Conservation (phyloP, 2,329 filamentous ascomycete genomes). For the Colletotrichum tropicicola region DNA sequence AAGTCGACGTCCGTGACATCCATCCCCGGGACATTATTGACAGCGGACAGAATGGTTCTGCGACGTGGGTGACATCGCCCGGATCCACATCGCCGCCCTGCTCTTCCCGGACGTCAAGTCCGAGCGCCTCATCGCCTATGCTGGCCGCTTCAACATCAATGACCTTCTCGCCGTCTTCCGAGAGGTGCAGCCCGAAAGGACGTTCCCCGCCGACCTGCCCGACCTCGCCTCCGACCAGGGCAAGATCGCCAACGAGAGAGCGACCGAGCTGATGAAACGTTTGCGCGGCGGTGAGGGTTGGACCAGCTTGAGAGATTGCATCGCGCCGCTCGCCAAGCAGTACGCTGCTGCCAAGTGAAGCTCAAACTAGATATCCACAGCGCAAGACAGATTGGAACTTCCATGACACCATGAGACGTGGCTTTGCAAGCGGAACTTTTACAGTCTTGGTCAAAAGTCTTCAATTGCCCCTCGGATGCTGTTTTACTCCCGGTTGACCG, state of each 20-base stretch:
- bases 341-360: not conserved
- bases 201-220: constrained; percentile 5
- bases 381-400: too few species aligned
- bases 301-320: constrained; percentile 5
- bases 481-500: constrained; percentile 5
- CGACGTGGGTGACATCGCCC: constrained; percentile 15
- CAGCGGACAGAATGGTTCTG: constrained; percentile 7
- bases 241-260: constrained; percentile 9
- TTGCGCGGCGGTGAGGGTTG: not conserved
- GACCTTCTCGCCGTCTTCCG: constrained; percentile 11
- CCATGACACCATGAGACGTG: too few species aligned
- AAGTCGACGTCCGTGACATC: not conserved
- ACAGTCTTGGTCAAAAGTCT: not conserved
- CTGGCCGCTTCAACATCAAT: constrained; percentile 13
- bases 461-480: constrained; percentile 13
- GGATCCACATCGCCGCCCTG: constrained; percentile 14
- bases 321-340: not conserved
- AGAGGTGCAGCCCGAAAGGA: not conserved
- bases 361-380: not conserved
- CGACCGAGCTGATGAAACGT: not conserved
- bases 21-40: not conserved
- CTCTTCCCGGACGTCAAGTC: constrained; percentile 11
- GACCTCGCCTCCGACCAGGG: constrained; percentile 1
- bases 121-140: constrained; percentile 10
- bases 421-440: too few species aligned